phyloP scores from a whole-genome alignment of 768 basidiomycete species.

The Inosperma sp. region DNA sequence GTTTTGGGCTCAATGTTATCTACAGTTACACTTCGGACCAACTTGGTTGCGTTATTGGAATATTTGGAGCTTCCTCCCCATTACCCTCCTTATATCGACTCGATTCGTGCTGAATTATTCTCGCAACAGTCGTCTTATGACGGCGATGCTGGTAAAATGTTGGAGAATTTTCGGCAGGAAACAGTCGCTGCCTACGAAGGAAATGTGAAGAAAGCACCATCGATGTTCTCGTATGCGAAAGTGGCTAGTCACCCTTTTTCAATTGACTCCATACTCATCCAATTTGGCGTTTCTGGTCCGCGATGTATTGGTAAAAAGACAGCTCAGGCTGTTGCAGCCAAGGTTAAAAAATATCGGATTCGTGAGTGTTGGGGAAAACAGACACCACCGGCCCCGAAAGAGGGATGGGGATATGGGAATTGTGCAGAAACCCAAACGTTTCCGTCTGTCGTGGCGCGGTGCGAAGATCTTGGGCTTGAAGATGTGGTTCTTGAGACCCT shows the following conservation, averaged over 20 bases:
- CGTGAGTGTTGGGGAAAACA: conserved; percentile 3
- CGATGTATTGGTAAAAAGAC: not conserved
- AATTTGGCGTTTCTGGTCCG: not conserved
- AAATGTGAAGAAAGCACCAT: not conserved
- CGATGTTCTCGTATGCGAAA: not conserved
- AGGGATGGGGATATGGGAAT: conserved; percentile 7
- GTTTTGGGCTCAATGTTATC: not conserved
- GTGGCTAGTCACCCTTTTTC: too few species aligned
- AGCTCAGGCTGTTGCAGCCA: not conserved
- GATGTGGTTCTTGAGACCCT: conserved; percentile 3
- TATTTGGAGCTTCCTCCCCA: not conserved
- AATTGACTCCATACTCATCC: not conserved
- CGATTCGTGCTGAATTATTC: not conserved
- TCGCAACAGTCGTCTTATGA: not conserved
- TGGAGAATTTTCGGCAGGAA: not conserved
- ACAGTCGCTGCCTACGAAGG: not conserved
- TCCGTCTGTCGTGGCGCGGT: conserved; percentile 5
- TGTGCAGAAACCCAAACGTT: conserved; percentile 9
- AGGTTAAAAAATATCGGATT: conserved; percentile 3
- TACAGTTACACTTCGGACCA: not conserved
- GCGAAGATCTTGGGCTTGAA: conserved; percentile 5
- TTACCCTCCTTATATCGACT: not conserved
- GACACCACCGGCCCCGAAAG: not conserved
- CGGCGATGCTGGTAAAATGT: not conserved
- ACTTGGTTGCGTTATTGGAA: not conserved